Base-by-base conservation (phyloP, 768 basidiomycete genomes). In the Termitomyces sp. region DNA sequence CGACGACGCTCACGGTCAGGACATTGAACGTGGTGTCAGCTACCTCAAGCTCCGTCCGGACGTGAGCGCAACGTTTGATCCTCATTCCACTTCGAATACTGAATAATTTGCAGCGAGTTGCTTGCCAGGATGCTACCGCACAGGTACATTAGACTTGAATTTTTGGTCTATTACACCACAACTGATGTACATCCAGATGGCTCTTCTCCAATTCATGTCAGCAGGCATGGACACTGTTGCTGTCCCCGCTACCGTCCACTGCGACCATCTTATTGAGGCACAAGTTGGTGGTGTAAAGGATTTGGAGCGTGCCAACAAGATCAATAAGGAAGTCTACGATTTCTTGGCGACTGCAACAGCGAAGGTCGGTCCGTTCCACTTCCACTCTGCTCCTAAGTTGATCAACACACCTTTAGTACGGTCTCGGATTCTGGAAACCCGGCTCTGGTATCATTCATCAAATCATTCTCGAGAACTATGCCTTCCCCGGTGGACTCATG, bases 131-230 rank as follows among this genome's bases (percentile, higher is more conserved):
- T 79, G 91, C 91, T 60, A 92, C 91, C 17, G 89, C 90, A 41
- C 89, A 91, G 76, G 89, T 89, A 61, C 37, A 73, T 61, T 11
- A 12, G 61, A 23, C 10, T 21, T 15, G 19, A 41, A 44, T 11
- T 7, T 3, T 23, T 58, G 38, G 51, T 30, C 42, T 54, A 59
- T 63, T 56, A 64, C 31, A 48, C 54, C 47, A 55, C 55, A 55
- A 64, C 65, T 71, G 65, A 73, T 67, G 66, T 73, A 73, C 63
- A 43, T 7, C 51, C 10, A 98, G 92, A 99, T 99, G 97, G 97
- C 97, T 19, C 84, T 99, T 55, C 82, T 99, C 63, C 97, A 99
- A 81, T 99, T 99, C 84, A 99, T 99, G 97, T 98, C 97, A 51
- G 94, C 97, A 17, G 96, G 96, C 61, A 94, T 99, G 83, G 92